A percentile compares a stretch with the other conserved stretches of the same genome.
Conservation (phyloP, 148 eudicot genomes). For the Fagopyrum tataricum region DNA sequence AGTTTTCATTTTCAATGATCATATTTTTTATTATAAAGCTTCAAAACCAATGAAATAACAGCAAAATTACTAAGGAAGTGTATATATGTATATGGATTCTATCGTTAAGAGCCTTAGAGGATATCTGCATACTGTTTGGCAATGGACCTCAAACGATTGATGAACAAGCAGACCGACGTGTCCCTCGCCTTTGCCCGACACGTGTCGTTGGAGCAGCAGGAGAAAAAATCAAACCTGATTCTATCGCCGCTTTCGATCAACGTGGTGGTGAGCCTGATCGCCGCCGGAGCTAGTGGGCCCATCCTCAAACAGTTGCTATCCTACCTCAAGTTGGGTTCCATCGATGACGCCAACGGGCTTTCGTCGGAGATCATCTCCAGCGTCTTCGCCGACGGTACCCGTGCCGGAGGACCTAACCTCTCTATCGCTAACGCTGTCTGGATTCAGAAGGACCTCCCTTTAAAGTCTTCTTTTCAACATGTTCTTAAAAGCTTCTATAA, state of each 20-base stretch:
- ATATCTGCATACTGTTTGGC: too few species aligned
- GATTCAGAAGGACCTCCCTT: conserved; percentile 43
- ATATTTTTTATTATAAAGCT: too few species aligned
- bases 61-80: too few species aligned
- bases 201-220: conserved; percentile 16
- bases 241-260: conserved; percentile 72
- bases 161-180: conserved; percentile 52
- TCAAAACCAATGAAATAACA: too few species aligned
- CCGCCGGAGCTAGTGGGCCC: conserved; percentile 55
- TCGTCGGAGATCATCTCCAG: conserved; percentile 48
- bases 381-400: conserved; percentile 50
- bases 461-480: conserved; percentile 42
- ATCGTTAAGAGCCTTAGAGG: too few species aligned
- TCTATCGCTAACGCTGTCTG: conserved; percentile 64
- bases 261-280: conserved; percentile 48
- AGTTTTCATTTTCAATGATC: too few species aligned
- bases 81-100: too few species aligned
- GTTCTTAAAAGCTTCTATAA: conserved; percentile 42
- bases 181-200: conserved; percentile 33
- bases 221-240: conserved; percentile 37
- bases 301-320: conserved; percentile 51
- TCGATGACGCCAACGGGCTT: conserved; percentile 48
- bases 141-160: conserved; percentile 15
- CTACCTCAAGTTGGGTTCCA: conserved; percentile 38
- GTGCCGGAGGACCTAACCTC: conserved; percentile 52